A percentile compares a stretch with the other conserved stretches of the same genome.
Conservation (phyloP, 768 basidiomycete genomes). For the Russula ochroleuca region DNA sequence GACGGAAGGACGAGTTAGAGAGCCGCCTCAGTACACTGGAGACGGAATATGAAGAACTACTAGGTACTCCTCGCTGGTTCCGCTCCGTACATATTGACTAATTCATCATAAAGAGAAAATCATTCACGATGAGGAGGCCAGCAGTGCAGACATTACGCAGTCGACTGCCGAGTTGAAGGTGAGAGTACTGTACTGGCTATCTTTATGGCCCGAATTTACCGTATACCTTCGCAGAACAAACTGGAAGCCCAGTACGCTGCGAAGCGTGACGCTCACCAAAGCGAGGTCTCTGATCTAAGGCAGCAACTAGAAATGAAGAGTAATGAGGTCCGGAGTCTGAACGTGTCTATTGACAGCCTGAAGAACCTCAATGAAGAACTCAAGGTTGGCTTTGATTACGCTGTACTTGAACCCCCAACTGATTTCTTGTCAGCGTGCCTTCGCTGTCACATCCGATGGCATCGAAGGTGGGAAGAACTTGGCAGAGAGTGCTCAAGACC, state of each 20-base stretch:
- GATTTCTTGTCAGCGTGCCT: conserved; percentile 68
- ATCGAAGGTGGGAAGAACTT: conserved; percentile 96
- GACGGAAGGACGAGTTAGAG: conserved; percentile 86
- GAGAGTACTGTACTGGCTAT: conserved; percentile 30
- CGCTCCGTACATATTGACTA: conserved; percentile 20
- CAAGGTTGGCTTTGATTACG: conserved; percentile 59
- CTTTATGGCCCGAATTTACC: conserved; percentile 23
- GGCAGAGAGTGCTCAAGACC: conserved; percentile 94
- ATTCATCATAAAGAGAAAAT: conserved; percentile 65
- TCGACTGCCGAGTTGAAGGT: conserved; percentile 92
- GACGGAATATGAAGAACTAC: conserved; percentile 92
- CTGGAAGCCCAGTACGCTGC: conserved; percentile 91
- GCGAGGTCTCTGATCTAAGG: conserved; percentile 81
- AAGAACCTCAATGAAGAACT: conserved; percentile 97
- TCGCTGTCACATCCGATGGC: conserved; percentile 94
- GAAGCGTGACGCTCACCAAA: conserved; percentile 83
- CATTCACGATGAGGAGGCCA: conserved; percentile 83
- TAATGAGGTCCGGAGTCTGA: conserved; percentile 80
- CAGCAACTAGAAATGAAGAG: conserved; percentile 83
- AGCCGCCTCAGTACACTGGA: conserved; percentile 74
- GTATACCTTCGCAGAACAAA: conserved; percentile 59
- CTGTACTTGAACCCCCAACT: conserved; percentile 23
- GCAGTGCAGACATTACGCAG: conserved; percentile 75
- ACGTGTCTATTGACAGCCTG: conserved; percentile 83
- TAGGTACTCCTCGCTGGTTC: conserved; percentile 53